Percentiles rank a stretch among this genome's conserved stretches.
Evolutionary conservation across 257 asterid genomes (phyloP).

Genomic region (Paraleonurus japonicus): DNA sequence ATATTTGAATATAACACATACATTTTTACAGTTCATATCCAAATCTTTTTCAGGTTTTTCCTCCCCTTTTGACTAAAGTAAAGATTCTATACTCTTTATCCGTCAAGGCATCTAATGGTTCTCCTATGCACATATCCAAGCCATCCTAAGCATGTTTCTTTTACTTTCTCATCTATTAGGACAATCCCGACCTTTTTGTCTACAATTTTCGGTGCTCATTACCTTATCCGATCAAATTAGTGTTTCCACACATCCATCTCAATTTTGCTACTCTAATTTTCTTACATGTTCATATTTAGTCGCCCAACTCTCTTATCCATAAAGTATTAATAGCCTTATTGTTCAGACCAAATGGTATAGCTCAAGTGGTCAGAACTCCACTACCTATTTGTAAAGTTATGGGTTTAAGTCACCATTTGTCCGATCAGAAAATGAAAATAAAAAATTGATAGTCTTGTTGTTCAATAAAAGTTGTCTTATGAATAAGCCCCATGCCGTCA

Average conservation of each 20-base stretch:
- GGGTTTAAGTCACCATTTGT: no score
- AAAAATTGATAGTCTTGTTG: not conserved
- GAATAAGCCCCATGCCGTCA: not conserved
- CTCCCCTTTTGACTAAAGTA: no score
- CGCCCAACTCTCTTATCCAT: not conserved
- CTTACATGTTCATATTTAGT: not conserved
- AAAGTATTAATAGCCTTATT: not conserved
- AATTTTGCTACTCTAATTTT: not conserved
- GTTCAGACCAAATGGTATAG: no score
- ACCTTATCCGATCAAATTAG: not conserved
- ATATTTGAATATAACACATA: not conserved
- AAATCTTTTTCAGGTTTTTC: no score
- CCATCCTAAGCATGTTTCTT: not conserved
- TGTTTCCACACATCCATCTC: not conserved
- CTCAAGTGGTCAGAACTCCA: no score
- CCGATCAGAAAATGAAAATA: no score
- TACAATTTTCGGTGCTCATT: not conserved
- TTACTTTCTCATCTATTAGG: not conserved
- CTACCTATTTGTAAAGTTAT: no score
- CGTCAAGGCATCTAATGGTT: not conserved
- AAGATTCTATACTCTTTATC: not conserved
- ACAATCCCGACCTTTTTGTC: not conserved
- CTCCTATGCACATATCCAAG: no score
- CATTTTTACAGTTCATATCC: not conserved
- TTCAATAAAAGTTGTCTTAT: not conserved